phyloP scores from a whole-genome alignment of 2,329 filamentous ascomycete genomes.

The Lasiodiplodia citricola region DNA sequence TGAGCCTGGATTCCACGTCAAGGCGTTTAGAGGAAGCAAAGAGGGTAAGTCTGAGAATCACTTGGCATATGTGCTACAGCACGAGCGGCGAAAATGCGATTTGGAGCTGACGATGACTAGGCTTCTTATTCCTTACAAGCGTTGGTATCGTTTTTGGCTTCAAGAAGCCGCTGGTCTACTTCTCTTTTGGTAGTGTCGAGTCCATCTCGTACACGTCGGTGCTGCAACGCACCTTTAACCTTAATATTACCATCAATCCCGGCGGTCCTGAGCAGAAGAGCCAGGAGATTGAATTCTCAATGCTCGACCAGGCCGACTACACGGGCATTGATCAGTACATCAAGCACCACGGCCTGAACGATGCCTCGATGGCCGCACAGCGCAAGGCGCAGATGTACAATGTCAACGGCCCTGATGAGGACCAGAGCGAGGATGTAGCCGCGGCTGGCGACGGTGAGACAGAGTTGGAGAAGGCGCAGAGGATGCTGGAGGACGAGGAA shows the following conservation, averaged over 20 bases:
- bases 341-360: constrained; percentile 65
- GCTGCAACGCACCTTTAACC: constrained; percentile 69
- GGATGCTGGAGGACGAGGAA: constrained; percentile 41
- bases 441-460: constrained; percentile 42
- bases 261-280: constrained; percentile 39
- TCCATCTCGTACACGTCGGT: constrained; percentile 68
- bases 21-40: constrained; percentile 68
- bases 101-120: constrained; percentile 40
- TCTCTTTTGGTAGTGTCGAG: constrained; percentile 64
- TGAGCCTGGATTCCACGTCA: constrained; percentile 68
- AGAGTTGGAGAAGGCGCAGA: constrained; percentile 47
- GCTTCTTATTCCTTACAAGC: constrained; percentile 67
- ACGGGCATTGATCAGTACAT: constrained; percentile 67
- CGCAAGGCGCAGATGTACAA: constrained; percentile 66
- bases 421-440: constrained; percentile 28
- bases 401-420: constrained; percentile 47
- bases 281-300: constrained; percentile 67
- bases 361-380: constrained; percentile 66
- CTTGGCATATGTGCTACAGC: neutral
- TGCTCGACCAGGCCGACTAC: constrained; percentile 69
- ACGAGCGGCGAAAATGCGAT: no score
- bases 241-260: constrained; percentile 51
- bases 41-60: constrained; percentile 55
- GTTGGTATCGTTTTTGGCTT: constrained; percentile 68
- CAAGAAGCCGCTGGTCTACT: constrained; percentile 69